phyloP scores from a whole-genome alignment of 441 rosid genomes.

The Corymbia calophylla region DNA sequence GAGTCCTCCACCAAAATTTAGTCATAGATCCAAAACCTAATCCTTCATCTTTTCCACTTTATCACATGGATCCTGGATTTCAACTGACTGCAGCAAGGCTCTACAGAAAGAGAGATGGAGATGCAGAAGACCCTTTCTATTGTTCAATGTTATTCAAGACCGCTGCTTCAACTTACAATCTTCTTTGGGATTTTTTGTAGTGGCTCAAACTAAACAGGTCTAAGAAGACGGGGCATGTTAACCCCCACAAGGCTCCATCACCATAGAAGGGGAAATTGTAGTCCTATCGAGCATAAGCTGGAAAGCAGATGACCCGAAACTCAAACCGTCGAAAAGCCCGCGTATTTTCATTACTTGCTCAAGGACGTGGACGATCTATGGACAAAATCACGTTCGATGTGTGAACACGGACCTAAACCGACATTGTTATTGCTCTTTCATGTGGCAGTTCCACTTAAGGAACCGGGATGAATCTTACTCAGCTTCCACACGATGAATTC shows the following conservation, averaged over 20 bases:
- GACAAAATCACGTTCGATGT: neutral
- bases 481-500: neutral
- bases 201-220: neutral
- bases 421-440: neutral
- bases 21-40: neutral
- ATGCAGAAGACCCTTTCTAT: neutral
- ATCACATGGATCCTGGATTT: neutral
- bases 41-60: neutral
- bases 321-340: neutral
- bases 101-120: neutral
- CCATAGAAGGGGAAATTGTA: neutral
- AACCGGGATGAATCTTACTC: neutral
- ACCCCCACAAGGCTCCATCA: neutral
- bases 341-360: neutral
- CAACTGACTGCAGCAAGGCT: neutral
- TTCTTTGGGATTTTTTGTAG: neutral
- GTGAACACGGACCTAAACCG: neutral
- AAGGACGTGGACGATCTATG: neutral
- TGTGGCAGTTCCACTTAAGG: neutral
- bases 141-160: neutral
- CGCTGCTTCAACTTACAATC: neutral
- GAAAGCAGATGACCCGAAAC: neutral
- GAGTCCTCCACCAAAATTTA: neutral
- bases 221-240: neutral
- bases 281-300: neutral